Base-by-base conservation (phyloP, 1,284 basidiomycete species). In the Takashimella koratensis region DNA sequence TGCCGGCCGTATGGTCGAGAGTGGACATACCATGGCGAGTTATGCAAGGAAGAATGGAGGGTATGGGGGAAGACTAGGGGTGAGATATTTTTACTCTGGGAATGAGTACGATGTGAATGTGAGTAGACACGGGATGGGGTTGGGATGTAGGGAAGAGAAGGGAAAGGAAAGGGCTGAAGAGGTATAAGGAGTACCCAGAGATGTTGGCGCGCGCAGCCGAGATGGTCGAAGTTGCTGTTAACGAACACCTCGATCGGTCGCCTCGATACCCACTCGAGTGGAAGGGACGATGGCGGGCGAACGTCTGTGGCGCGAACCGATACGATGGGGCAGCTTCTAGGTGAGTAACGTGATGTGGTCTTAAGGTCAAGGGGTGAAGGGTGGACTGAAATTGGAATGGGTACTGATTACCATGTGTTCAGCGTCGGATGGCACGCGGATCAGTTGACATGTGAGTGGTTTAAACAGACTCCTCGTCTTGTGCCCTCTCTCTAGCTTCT, bases 271-370 rank as follows among this genome's bases (percentile, higher is more conserved):
- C 82, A 2, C 75, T 86, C 3, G 92, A 96, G 74, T 95, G 87
- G 83, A 80, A 76, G 13, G 84, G 83, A 0, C 65, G 72, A 3
- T 97, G 93, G 93, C 79, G 82, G 45, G 90, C 93, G 0, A 95
- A 93, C 64, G 88, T 94, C 22, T 91, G 91, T 3, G 93, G 90
- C 0, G 84, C 90, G 3, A 97, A 97, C 67, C 86, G 89, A 62
- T 97, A 96, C 65, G 86, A 77, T 52, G 93, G 92, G 3, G 81
- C 83, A 5, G 86, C 86, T 61, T 88, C 91, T 69, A 63, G 66
- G 68, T 74, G 48, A 49, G 72, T 54, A 1, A 22, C 5, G 11
- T 2, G n/a, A n/a, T n/a, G n/a, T n/a, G n/a, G n/a, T n/a, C n/a
- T n/a, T n/a, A n/a, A n/a, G n/a, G n/a, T n/a, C n/a, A n/a, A n/a